Conservation (phyloP, 2,329 filamentous ascomycete genomes). For the Curvularia verruculosa region DNA sequence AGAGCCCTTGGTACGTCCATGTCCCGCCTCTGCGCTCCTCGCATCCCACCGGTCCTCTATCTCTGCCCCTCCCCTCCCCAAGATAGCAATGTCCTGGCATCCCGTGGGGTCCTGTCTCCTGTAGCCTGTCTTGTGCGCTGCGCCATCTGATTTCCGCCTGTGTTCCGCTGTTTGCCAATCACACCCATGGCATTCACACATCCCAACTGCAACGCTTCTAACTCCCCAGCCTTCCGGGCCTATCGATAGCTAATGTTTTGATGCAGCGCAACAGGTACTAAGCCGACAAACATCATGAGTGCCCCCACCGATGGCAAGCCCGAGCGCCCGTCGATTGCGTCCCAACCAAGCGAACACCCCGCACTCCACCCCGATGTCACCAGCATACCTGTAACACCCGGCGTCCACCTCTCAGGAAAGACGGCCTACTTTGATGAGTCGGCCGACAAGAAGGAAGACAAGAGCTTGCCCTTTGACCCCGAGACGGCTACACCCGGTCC, state of each 20-base stretch:
- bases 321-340: constrained; percentile 31
- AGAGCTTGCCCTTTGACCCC: constrained; percentile 38
- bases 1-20: constrained; percentile 10
- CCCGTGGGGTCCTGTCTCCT: constrained; percentile 12
- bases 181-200: constrained; percentile 2
- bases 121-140: background rate
- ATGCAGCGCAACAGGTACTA: constrained; percentile 32
- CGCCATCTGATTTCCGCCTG: background rate
- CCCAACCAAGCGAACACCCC: constrained; percentile 44
- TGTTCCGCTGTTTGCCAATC: constrained; percentile 12
- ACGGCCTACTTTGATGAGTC: constrained; percentile 47
- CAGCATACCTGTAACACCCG: constrained; percentile 53
- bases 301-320: constrained; percentile 30
- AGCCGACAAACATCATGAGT: constrained; percentile 30
- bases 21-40: constrained; percentile 6
- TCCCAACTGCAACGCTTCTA: constrained; percentile 8
- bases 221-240: background rate
- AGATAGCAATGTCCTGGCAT: constrained; percentile 3
- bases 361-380: constrained; percentile 49
- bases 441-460: constrained; percentile 20
- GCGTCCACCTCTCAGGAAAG: constrained; percentile 44
- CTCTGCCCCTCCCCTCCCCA: background rate
- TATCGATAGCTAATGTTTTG: constrained; percentile 21
- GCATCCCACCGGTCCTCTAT: constrained; percentile 10
- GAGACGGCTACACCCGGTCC: constrained; percentile 42